Conservation (phyloP, 2,329 filamentous ascomycete genomes). For the Plenodomus lindquistii region DNA sequence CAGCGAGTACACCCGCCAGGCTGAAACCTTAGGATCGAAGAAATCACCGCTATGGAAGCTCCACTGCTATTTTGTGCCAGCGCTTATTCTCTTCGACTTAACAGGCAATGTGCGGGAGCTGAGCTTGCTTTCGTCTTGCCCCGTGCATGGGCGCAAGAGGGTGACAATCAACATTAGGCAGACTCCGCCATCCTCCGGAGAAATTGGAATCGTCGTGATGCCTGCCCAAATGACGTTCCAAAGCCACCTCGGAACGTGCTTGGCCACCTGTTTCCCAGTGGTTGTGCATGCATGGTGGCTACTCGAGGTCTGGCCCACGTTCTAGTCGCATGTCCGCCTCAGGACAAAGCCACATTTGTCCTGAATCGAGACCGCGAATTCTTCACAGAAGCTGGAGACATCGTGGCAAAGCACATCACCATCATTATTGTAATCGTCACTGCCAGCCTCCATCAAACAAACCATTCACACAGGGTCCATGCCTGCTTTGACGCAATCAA, state of each 20-base stretch:
- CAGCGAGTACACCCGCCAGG: neutral
- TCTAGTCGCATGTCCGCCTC: neutral
- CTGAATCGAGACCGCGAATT: no score
- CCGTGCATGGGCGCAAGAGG: neutral
- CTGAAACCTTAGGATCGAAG: neutral
- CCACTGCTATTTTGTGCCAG: neutral
- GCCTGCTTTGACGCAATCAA: no score
- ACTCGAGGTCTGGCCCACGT: neutral
- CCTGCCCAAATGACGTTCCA: neutral
- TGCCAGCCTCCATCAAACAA: no score
- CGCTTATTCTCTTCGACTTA: neutral
- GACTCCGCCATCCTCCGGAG: slow-evolving; percentile 1
- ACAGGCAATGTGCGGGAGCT: neutral
- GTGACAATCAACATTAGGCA: neutral
- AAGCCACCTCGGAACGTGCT: neutral
- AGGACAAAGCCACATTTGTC: slow-evolving; percentile 3
- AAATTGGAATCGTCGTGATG: neutral
- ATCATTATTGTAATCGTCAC: no score
- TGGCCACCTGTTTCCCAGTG: neutral
- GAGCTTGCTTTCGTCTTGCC: neutral
- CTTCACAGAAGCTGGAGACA: no score
- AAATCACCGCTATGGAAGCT: neutral
- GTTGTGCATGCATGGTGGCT: neutral
- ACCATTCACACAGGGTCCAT: no score
- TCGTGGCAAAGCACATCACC: no score